phyloP scores from a whole-genome alignment of 805 yeast genomes.

The Pichia pseudocactophila region DNA sequence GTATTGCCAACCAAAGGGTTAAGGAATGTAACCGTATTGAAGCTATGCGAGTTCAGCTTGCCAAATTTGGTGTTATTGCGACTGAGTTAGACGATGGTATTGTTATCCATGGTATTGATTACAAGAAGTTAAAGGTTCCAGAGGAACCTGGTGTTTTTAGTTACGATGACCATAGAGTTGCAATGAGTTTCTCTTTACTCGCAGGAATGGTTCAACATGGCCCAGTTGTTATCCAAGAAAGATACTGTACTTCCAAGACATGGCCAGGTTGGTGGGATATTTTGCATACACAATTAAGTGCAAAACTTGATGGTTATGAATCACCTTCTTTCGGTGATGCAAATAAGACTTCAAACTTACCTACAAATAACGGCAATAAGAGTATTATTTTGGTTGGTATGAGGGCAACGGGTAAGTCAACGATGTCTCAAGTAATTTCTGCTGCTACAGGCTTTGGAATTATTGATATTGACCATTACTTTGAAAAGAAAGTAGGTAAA shows the following conservation, averaged over 20 bases:
- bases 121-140: slow-evolving; percentile 48
- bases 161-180: slow-evolving; percentile 96
- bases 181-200: slow-evolving; percentile 89
- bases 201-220: slow-evolving; percentile 51
- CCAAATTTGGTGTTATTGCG: slow-evolving; percentile 83
- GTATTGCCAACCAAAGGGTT: slow-evolving; percentile 96
- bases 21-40: slow-evolving; percentile 94
- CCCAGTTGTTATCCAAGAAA: slow-evolving; percentile 69
- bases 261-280: slow-evolving; percentile 99
- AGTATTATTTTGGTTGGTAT: slow-evolving; percentile 84
- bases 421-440: slow-evolving; percentile 76
- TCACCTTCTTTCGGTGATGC: slow-evolving; percentile 14
- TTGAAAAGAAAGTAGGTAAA: slow-evolving; percentile 45
- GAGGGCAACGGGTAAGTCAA: slow-evolving; percentile 96
- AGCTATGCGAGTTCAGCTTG: slow-evolving; percentile 86
- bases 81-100: slow-evolving; percentile 89
- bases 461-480: slow-evolving; percentile 66
- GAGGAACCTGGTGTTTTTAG: slow-evolving; percentile 53
- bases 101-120: slow-evolving; percentile 63
- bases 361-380: slow-evolving; percentile 33
- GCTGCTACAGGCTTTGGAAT: slow-evolving; percentile 55
- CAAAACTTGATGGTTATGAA: slow-evolving; percentile 64
- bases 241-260: slow-evolving; percentile 91
- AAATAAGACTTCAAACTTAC: slow-evolving; percentile 10
- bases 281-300: slow-evolving; percentile 59